Conservation (phyloP, 2,329 filamentous ascomycete genomes). For the Paramyrothecium sp. region DNA sequence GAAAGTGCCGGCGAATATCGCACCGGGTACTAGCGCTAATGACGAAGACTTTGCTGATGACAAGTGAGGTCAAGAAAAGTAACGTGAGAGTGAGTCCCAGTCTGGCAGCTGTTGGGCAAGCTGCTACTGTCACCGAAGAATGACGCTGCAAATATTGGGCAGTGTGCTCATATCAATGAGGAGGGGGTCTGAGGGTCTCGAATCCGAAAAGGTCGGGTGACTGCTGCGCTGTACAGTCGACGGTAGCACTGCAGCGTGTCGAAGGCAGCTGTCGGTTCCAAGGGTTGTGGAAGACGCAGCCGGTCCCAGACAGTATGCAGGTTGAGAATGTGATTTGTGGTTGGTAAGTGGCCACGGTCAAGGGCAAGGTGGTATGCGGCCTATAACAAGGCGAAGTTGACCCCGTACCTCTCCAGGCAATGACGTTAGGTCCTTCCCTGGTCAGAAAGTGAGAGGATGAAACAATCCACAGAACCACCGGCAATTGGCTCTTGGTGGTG, state of each 20-base stretch:
- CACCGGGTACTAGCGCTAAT: conserved; percentile 8
- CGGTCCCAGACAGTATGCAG: background rate
- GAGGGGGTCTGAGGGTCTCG: background rate
- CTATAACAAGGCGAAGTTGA: background rate
- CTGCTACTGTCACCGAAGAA: background rate
- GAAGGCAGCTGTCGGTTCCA: background rate
- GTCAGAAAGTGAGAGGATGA: background rate
- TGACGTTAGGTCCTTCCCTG: background rate
- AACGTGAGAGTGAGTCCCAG: background rate
- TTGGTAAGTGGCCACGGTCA: background rate
- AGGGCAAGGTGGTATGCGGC: background rate
- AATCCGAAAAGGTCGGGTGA: background rate
- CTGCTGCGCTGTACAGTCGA: background rate
- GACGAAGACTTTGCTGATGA: background rate
- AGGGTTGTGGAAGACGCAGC: background rate
- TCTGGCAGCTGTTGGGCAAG: background rate
- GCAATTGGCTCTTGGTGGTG: background rate
- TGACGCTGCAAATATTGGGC: conserved; percentile 1
- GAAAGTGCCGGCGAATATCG: background rate
- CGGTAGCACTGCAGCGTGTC: background rate
- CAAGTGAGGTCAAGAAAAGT: background rate
- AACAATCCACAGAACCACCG: background rate
- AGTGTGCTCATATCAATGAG: background rate
- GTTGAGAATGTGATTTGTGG: background rate
- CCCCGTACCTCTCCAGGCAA: background rate